phyloP scores from a whole-genome alignment of 441 rosid species.

The Eutrema salsugineum region DNA sequence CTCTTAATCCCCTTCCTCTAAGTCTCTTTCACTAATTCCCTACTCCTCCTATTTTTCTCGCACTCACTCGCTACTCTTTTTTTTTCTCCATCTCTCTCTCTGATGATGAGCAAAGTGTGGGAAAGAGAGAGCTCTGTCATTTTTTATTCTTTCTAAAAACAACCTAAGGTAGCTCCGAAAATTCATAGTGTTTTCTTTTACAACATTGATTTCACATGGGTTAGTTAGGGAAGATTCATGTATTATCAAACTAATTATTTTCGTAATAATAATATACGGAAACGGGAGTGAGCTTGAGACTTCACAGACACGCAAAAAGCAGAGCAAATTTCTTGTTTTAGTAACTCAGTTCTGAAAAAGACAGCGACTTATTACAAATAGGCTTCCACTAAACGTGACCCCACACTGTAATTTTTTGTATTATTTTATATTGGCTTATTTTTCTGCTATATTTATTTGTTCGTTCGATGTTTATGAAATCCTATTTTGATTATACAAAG shows the following conservation, averaged over 20 bases:
- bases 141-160: not conserved
- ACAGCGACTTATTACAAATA: not conserved
- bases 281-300: conserved; percentile 14
- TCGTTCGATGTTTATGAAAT: no score
- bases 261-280: not conserved
- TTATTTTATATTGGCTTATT: no score
- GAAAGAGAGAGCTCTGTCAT: not conserved
- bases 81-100: not conserved
- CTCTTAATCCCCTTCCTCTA: not conserved
- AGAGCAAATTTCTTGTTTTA: conserved; percentile 20
- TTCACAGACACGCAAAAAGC: conserved; percentile 22
- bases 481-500: no score
- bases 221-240: not conserved
- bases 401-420: no score
- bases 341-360: conserved; percentile 3
- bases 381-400: no score
- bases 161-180: not conserved
- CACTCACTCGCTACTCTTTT: no score
- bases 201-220: not conserved
- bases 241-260: not conserved
- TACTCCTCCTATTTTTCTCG: not conserved
- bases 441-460: no score
- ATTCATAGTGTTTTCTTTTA: not conserved
- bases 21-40: not conserved
- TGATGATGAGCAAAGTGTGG: not conserved